Conservation (phyloP, 2,329 filamentous ascomycete genomes). For the Alternaria dauci region DNA sequence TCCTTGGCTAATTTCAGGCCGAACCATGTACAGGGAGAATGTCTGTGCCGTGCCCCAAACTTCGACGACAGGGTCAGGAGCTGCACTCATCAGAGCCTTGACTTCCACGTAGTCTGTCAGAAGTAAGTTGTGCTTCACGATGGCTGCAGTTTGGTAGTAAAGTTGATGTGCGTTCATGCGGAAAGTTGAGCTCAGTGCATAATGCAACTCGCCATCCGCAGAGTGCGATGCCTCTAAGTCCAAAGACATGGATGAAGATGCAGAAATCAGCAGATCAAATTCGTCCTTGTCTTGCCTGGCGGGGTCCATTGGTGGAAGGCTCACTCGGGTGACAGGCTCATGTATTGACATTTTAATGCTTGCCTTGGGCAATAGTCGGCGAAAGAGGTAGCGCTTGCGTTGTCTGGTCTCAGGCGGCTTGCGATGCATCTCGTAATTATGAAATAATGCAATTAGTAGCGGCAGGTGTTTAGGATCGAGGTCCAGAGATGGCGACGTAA, state of each 20-base stretch:
- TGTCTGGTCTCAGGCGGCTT: conserved; percentile 37
- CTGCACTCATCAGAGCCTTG: conserved; percentile 83
- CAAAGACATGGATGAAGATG: conserved; percentile 89
- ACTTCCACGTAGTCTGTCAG: conserved; percentile 88
- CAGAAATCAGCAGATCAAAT: conserved; percentile 94
- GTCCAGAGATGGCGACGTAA: conserved; percentile 94
- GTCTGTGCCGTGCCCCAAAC: conserved; percentile 83
- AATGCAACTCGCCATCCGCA: conserved; percentile 81
- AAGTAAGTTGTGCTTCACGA: conserved; percentile 84
- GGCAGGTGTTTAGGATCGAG: conserved; percentile 91
- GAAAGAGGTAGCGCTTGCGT: conserved; percentile 72
- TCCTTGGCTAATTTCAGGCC: conserved; percentile 91
- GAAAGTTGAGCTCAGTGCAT: conserved; percentile 82
- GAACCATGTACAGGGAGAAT: conserved; percentile 86
- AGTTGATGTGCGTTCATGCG: conserved; percentile 85
- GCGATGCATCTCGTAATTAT: conserved; percentile 52
- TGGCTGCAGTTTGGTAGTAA: conserved; percentile 90
- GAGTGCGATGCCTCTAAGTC: conserved; percentile 98
- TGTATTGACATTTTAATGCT: conserved; percentile 96
- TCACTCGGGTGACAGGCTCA: conserved; percentile 90
- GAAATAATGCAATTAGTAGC: conserved; percentile 78
- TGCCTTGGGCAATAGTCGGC: conserved; percentile 89
- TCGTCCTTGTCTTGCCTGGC: conserved; percentile 71
- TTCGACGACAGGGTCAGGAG: conserved; percentile 84
- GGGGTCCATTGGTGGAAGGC: conserved; percentile 78